Evolutionary conservation across 805 yeast species (phyloP), one percentile per base, ranked within the genome.

Genomic region (Ogataea naganishii): DNA sequence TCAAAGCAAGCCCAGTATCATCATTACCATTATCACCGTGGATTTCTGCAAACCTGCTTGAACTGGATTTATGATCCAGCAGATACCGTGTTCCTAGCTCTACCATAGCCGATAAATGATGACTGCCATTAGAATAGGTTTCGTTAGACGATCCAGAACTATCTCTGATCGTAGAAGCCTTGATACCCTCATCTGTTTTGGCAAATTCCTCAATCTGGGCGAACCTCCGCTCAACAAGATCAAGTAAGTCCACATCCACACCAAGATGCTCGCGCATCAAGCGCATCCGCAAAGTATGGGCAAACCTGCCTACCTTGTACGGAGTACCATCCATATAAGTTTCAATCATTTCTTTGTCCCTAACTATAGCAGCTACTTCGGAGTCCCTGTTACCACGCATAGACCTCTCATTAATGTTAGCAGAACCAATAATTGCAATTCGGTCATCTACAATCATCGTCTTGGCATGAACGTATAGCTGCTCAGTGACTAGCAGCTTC

Each of bases 251-350:
- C 24, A 86, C 92, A 52, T 86, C 94, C 31, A 94, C 79, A 16
- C 98, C 99, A 16, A 92, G 51, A 57, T 92, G 99, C 49, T 92
- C 99, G 40, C 98, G 71, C 98, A 92, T 92, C 29, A 94, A 64
- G 38, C 96, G 69, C 62, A 86, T 72, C 45, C 99, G 69, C 36
- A 92, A 59, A 3, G 92, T 78, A 51, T 85, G 94, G 0, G 97
- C 85, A 62, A 89, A 92, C 42, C 75, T 76, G 4, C 85, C 89
- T 3, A 89, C 98, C 37, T 66, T 56, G 52, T 74, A 89, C 0
- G 83, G 81, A 44, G 74, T 59, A 2, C 94, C 96, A 37, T 76
- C 79, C 96, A 92, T 86, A 9, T 54, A 56, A 4, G 77, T 68
- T 11, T 77, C 67, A 5, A 86, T 61, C 38, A 77, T 68, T 38